Base-by-base conservation (phyloP, 441 rosid genomes). In the Omphalea diandra region DNA sequence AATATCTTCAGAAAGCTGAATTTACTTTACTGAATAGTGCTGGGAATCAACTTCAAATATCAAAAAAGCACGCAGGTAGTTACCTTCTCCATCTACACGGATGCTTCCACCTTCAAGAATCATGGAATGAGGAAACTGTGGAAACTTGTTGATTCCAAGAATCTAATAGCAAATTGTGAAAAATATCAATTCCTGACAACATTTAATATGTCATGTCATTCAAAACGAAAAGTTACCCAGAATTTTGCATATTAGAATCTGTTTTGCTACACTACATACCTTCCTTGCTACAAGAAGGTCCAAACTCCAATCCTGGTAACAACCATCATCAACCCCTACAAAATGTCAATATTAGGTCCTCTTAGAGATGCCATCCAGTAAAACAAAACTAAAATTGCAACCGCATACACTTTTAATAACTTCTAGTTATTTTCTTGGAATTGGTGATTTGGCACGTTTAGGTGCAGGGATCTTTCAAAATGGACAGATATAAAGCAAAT, bases 51-150 rank as follows among this genome's bases (percentile, higher is more conserved):
- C 24, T 24, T 41, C n/a, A 10, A 57, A 7, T 22, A n/a, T 32
- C 9, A 3, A 65, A 10, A 31, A 22, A 32, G 12, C 3, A 20
- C 8, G 33, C 7, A 17, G 32, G 24, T 43, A 22, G 1, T 35
- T 76, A 92, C 99, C 97, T 84, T 92, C 98, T 55, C 97, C 99
- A 52, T 92, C 99, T 18, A 94, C 99, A 69, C 92, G 97, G 77
- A 94, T 94, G 84, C 99, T 94, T 81, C 99, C 99, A 63, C 98
- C 99, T 92, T 94, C 99, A 76, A 92, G 99, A 75, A 92, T 79
- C 78, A 94, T 84, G 24, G 82, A 68, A 22, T 92, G 85, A 5
- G 78, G 76, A 82, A 94, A 90, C 52, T 90, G 83, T 7, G 97
- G 94, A 75, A 86, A 69, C 76, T 83, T 87, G 80, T 94, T 96